These are phyloP conservation scores for Saksenaea vasiformis DNA, from an alignment of 371 early-diverging fungal species.

Conservation along the genomic window DNA sequence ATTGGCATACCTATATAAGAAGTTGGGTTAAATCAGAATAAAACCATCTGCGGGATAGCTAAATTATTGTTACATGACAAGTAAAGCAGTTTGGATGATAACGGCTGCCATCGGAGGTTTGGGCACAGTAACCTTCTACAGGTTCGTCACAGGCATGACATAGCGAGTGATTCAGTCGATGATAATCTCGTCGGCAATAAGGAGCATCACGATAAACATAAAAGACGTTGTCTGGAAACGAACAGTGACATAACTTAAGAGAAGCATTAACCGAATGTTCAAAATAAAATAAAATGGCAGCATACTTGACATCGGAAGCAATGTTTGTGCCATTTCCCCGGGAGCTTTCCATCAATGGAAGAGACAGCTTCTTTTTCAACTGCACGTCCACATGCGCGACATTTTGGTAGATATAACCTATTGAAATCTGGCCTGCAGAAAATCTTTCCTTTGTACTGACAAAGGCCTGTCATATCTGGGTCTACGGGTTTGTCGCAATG, in stretches of 20 bases:
- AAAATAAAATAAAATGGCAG: neutral
- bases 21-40: neutral
- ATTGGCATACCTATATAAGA: constrained; percentile 49
- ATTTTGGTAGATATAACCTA: constrained; percentile 57
- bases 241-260: constrained; percentile 39
- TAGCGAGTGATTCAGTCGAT: constrained; percentile 74
- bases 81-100: constrained; percentile 34
- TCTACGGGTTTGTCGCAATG: constrained; percentile 64
- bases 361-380: constrained; percentile 71
- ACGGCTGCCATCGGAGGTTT: constrained; percentile 59
- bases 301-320: constrained; percentile 43
- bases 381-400: constrained; percentile 62
- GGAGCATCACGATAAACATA: constrained; percentile 73
- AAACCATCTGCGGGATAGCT: neutral
- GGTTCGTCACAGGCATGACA: constrained; percentile 71
- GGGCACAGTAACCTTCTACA: constrained; percentile 82
- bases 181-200: constrained; percentile 76
- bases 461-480: constrained; percentile 67
- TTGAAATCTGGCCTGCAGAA: constrained; percentile 75
- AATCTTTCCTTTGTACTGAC: constrained; percentile 60
- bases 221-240: constrained; percentile 79
- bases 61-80: constrained; percentile 9
- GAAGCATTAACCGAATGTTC: neutral
- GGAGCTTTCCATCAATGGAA: constrained; percentile 68
- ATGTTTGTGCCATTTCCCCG: constrained; percentile 69